Evolutionary conservation across 2,329 filamentous ascomycete genomes (phyloP), one percentile per base, ranked within the genome.

Genomic region (Aphanocladium album): DNA sequence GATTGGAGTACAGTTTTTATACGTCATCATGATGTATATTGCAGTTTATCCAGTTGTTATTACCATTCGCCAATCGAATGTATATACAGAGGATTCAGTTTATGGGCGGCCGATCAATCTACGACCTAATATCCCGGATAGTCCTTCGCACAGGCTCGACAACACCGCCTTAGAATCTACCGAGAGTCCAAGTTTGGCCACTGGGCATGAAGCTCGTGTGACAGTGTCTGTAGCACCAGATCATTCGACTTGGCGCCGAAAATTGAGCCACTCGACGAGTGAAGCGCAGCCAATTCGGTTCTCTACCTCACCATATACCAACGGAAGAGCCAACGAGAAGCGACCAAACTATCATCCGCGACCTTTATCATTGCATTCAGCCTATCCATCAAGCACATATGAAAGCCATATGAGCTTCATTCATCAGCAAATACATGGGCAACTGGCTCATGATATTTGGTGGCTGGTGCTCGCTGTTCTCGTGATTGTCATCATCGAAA

Each of bases 81-180:
- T 89, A 33, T 90, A 90, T 68, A 87, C 90, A 69, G 87, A 90
- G 67, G 79, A 85, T 7, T 86, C 83, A 0, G 75, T 90, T 1
- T 86, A 86, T 0, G 81, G 73, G 46, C 30, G 4, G 1, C 73
- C 77, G 25, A 73, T 73, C 21, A 12, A 5, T n/a, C 30, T 9
- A 30, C 5, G 53, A 49, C 5, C 17, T 6, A 27, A 23, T 54
- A 47, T 17, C 25, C 23, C 54, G 6, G 12, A 46, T 21, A 6
- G 21, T 14, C 16, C 5, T 19, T 0, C 5, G 33, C 39, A 2
- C 11, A n/a, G 8, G 2, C 6, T 37, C 14, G 12, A 9, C 41
- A 23, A n/a, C 0, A 2, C 11, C 11, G n/a, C 21, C 43, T 60
- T 23, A 7, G 16, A 33, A 9, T 16, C 37, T 19, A 23, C 5